Conservation (phyloP, 306 rosid species). For the Rosa lucieae region DNA sequence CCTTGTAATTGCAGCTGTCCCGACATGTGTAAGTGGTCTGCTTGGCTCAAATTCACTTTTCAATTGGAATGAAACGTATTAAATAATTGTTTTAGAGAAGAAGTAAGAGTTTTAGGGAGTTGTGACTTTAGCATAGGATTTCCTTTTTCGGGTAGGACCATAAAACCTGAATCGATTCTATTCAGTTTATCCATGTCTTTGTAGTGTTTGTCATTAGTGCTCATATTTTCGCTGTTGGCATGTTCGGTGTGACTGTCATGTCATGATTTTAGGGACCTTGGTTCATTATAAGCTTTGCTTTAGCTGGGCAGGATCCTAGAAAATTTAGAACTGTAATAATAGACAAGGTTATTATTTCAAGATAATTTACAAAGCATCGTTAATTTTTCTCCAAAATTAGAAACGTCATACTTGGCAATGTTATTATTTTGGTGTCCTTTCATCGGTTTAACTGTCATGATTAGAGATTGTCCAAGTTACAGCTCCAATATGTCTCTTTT, state of each 20-base stretch:
- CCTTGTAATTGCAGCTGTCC: constrained; percentile 83
- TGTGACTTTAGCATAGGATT: neutral
- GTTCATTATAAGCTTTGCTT: neutral
- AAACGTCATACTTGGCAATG: neutral
- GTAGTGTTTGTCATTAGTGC: neutral
- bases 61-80: neutral
- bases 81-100: neutral
- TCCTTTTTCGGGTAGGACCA: neutral
- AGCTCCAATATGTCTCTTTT: constrained; percentile 13
- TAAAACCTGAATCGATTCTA: neutral
- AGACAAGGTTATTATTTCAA: neutral
- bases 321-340: neutral
- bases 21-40: constrained; percentile 65
- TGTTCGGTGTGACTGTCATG: neutral
- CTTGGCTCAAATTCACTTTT: neutral
- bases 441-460: neutral
- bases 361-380: neutral
- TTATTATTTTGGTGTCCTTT: neutral
- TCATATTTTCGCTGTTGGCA: neutral
- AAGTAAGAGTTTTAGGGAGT: neutral
- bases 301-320: neutral
- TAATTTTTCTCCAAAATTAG: neutral
- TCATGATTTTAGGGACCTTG: neutral
- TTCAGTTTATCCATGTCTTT: neutral
- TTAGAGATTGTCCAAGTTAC: neutral